Percentiles rank a stretch among this genome's conserved stretches.
Conservation (phyloP, 768 basidiomycete species). For the Clathrus columnatus region DNA sequence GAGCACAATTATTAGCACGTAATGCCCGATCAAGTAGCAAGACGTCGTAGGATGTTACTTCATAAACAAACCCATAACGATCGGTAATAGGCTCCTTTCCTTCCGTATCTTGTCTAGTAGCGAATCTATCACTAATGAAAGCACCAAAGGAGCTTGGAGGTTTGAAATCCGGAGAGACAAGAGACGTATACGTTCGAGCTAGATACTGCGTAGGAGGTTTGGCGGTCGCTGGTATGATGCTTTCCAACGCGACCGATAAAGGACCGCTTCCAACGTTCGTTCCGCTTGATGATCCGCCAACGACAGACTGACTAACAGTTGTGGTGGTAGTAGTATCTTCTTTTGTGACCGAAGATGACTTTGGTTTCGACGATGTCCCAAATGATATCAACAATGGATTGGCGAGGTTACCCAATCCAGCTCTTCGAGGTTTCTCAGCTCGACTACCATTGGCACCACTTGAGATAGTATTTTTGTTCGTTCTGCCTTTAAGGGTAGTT, state of each 20-base stretch:
- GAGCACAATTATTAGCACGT: constrained; percentile 66
- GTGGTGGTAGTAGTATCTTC: background rate
- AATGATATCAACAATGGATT: constrained; percentile 9
- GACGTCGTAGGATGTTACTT: constrained; percentile 73
- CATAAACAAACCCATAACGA: constrained; percentile 87
- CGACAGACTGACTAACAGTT: background rate
- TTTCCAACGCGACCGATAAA: constrained; percentile 33
- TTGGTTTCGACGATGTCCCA: constrained; percentile 4
- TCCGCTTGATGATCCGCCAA: constrained; percentile 17
- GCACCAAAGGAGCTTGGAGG: constrained; percentile 41
- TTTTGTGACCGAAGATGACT: background rate
- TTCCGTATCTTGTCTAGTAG: constrained; percentile 40
- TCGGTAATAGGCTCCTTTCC: constrained; percentile 63
- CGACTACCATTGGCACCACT: background rate
- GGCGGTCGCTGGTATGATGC: constrained; percentile 69
- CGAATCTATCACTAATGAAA: constrained; percentile 40
- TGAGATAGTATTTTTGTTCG: background rate
- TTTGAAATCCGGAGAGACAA: constrained; percentile 66
- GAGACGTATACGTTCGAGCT: constrained; percentile 61
- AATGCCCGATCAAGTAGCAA: constrained; percentile 64
- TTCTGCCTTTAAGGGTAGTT: background rate
- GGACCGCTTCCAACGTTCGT: constrained; percentile 17
- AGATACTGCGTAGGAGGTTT: constrained; percentile 84
- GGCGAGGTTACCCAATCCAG: constrained; percentile 1
- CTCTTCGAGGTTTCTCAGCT: constrained; percentile 2